Percentiles rank a stretch among this genome's conserved stretches.
phyloP scores from a whole-genome alignment of 768 basidiomycete genomes.

The Suillus variegatus region DNA sequence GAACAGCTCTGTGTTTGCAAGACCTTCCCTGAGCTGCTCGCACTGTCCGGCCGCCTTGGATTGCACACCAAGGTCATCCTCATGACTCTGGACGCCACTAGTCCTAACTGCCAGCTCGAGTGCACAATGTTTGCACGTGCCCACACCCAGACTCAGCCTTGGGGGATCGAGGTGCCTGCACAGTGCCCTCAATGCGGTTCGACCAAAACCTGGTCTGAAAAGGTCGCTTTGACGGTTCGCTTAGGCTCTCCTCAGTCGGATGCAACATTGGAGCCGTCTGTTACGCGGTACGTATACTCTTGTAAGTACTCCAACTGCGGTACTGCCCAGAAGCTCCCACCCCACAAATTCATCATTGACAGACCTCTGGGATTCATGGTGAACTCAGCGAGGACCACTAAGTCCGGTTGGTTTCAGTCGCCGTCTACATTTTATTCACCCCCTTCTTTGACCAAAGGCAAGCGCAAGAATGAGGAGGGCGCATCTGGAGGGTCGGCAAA shows the following conservation, averaged over 20 bases:
- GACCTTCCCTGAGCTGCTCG: too few species aligned
- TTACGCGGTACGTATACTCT: neutral
- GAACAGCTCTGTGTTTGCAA: too few species aligned
- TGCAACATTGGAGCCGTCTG: too few species aligned
- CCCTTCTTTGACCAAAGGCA: too few species aligned
- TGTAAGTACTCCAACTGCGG: neutral
- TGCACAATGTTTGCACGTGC: neutral
- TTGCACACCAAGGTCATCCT: too few species aligned
- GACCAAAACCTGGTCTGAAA: neutral
- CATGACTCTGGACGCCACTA: too few species aligned
- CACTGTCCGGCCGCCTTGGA: too few species aligned
- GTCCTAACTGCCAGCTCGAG: too few species aligned
- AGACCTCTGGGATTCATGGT: neutral
- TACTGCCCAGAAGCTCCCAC: neutral
- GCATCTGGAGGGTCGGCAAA: too few species aligned
- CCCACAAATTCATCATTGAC: neutral
- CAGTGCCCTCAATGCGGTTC: neutral
- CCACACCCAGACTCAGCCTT: neutral
- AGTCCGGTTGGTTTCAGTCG: neutral
- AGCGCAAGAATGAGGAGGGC: too few species aligned
- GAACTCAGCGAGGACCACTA: neutral
- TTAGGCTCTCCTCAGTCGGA: accelerated
- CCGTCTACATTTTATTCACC: too few species aligned
- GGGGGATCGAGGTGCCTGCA: neutral
- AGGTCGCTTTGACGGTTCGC: neutral